phyloP scores from a whole-genome alignment of 495 filamentous ascomycete species.

The Cercophora scortea region DNA sequence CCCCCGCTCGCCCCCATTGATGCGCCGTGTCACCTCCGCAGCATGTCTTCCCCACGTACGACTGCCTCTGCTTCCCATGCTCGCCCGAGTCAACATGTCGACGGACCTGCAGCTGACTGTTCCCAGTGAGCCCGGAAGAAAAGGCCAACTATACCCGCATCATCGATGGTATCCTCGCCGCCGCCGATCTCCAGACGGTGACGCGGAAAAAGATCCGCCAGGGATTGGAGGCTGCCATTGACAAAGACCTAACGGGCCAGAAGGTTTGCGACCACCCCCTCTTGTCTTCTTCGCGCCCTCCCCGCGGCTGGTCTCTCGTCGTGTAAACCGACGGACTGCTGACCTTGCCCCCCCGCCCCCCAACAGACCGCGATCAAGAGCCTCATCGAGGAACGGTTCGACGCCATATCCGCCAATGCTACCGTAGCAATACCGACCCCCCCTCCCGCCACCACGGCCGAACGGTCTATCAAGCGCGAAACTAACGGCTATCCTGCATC shows the following conservation, averaged over 20 bases:
- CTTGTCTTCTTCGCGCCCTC: not conserved
- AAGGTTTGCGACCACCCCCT: constrained; percentile 52
- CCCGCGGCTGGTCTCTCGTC: not conserved
- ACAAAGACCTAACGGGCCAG: constrained; percentile 75
- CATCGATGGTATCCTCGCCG: constrained; percentile 83
- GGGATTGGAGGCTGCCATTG: constrained; percentile 60
- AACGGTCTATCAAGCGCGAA: constrained; percentile 15
- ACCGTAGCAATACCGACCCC: constrained; percentile 20
- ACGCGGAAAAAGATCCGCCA: constrained; percentile 90
- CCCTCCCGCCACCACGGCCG: constrained; percentile 24
- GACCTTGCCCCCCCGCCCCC: not conserved
- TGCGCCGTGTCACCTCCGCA: constrained; percentile 10
- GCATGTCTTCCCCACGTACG: constrained; percentile 25
- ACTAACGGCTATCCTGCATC: constrained; percentile 29
- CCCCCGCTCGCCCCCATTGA: constrained; percentile 8
- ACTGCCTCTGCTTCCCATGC: not conserved
- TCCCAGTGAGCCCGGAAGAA: constrained; percentile 58
- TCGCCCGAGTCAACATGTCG: too few species aligned
- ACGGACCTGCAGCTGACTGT: constrained; percentile 5
- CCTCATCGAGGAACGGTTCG: constrained; percentile 86
- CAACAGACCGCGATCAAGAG: constrained; percentile 66
- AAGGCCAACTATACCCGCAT: constrained; percentile 66
- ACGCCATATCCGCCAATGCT: constrained; percentile 57
- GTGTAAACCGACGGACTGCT: not conserved
- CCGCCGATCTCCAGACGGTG: constrained; percentile 79